Base-by-base conservation (phyloP, 176 grass and related monocot genomes). In the Oryza longistaminata region DNA sequence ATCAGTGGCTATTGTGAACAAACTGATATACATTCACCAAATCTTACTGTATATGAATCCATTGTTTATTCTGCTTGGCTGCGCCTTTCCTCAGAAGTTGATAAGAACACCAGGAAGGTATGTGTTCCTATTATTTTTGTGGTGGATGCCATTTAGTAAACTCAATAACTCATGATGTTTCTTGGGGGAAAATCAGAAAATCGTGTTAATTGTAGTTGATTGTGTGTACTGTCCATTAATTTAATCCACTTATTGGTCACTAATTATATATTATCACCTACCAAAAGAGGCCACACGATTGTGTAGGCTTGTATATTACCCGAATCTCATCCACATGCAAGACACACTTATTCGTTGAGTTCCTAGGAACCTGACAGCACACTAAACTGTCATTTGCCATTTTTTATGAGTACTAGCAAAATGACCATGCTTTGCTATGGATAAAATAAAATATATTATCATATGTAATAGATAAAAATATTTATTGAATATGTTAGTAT, bases 1-100 rank as follows among this genome's bases (percentile, higher is more conserved):
- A 87, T 94, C 72, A 92, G 89, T 70, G 92, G 92, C 22, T 94
- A 94, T 58, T 91, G 89, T 58, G 92, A 94, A 40, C 92, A 94
- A 83, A 94, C 84, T 62, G 92, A 94, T 74, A 94, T 94, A 45
- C 92, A 94, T 79, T 94, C 92, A 25, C 92, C 92, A 53, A 85
- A 88, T 83, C 80, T 92, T 44, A 92, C 93, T 15, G 85, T 94
- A 19, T 76, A 88, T 17, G 93, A 92, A 73, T 92, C 87, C 50
- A 76, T 94, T 25, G 50, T 90, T 79, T 94, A 81, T 85, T 94
- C 93, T 27, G 87, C 93, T 68, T 92, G 93, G 90, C 27, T 94
- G 34, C 93, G 93, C 39, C 90, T 94, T 83, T 76, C 90, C 15
- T 66, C 81, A 6, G 92, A 94, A 12, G 78, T 92, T 29, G 83